Evolutionary conservation across 768 basidiomycete genomes (phyloP).

Genomic region (Exsudoporus frostii): DNA sequence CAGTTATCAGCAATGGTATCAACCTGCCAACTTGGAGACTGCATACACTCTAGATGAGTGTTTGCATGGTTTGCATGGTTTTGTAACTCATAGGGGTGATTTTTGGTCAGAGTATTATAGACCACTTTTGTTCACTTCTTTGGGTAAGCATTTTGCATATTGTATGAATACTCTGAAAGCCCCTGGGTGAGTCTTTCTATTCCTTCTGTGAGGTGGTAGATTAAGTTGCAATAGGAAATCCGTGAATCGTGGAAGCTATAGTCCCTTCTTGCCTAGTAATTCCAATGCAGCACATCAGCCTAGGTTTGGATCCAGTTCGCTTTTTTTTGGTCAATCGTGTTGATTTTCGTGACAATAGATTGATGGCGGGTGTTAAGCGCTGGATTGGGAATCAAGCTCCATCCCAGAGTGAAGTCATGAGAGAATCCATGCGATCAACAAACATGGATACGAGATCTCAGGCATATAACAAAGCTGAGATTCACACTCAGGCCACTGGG

Average conservation of each 20-base stretch:
- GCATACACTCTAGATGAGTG: conserved; percentile 69
- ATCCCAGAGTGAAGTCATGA: conserved; percentile 38
- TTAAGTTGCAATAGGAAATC: conserved; percentile 51
- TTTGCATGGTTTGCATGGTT: conserved; percentile 54
- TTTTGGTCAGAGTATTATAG: conserved; percentile 91
- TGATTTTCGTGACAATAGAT: conserved; percentile 36
- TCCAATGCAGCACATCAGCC: conserved; percentile 36
- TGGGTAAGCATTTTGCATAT: conserved; percentile 88
- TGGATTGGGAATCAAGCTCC: conserved; percentile 66
- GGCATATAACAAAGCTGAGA: conserved; percentile 28
- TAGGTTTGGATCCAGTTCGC: conserved; percentile 26
- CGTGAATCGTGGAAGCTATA: conserved; percentile 60
- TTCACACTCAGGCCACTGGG: conserved; percentile 47
- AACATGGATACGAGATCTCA: conserved; percentile 25
- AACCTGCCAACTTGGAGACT: conserved; percentile 62
- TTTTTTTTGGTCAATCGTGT: conserved; percentile 27
- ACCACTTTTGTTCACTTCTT: conserved; percentile 76
- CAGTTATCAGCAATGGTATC: conserved; percentile 85
- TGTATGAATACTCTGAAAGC: conserved; percentile 89
- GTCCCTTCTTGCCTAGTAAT: conserved; percentile 71
- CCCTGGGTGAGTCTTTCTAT: conserved; percentile 55
- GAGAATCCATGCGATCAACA: conserved; percentile 37
- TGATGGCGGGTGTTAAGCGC: conserved; percentile 74
- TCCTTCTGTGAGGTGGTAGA: neutral
- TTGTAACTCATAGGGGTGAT: conserved; percentile 59